Base-by-base conservation (phyloP, 2,329 filamentous ascomycete species). In the Curvularia sp. region DNA sequence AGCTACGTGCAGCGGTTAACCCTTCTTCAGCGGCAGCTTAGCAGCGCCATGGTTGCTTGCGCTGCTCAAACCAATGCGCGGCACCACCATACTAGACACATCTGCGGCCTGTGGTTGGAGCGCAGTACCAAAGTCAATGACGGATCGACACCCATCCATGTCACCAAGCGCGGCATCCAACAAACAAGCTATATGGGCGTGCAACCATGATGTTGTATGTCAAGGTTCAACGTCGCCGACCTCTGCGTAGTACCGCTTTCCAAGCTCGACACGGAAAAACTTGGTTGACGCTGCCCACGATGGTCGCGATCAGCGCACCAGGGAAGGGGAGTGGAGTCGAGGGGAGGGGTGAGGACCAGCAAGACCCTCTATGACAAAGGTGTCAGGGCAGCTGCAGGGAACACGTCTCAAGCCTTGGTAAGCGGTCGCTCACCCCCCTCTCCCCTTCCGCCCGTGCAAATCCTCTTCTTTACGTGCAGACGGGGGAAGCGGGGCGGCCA, bases 241-340 rank as follows among this genome's bases (percentile, higher is more conserved):
- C 61, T 52, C 46, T 52, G 49, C 54, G 71, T 71, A 57, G 63
- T 57, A 74, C 70, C 27, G 49, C 65, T 46, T 46, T 56, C 48
- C 38, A 49, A 57, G 36, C 39, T 55, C 46, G 55, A 56, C 48
- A 53, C 25, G 52, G 54, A 18, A 7, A 56, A 57, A 59, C 61
- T 60, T 60, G 57, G 47, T 60, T 46, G 27, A 64, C 49, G 54
- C 60, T 49, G 53, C 55, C 60, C 54, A 59, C 63, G 63, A 65
- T 71, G 69, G 59, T 68, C 67, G 65, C 74, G 69, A 70, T 68
- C 70, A 63, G 61, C 55, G 46, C 39, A 47, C 64, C 66, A 64
- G 70, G 58, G 60, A 45, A 42, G 53, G 43, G 41, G 38, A 19
- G 7, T 46, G 45, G 41, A 45, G n/a, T n/a, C n/a, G n/a, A n/a